These are phyloP conservation scores for Cladobotryum protrusum DNA, from an alignment of 2,329 filamentous ascomycete species.

Conservation along the genomic window DNA sequence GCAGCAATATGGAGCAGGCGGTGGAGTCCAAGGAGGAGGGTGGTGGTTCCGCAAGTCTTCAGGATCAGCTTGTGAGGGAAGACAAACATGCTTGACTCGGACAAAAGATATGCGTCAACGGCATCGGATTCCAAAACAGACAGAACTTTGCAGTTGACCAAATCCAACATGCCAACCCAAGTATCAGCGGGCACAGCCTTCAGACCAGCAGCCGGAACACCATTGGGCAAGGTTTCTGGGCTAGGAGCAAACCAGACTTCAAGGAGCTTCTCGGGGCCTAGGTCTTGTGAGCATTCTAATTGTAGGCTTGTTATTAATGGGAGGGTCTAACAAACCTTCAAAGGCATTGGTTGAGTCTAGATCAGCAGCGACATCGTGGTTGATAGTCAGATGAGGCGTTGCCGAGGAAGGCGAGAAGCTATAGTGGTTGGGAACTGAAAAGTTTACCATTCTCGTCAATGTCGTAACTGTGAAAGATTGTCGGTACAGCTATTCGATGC, in stretches of 20 bases:
- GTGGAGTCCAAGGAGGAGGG: slow-evolving; percentile 79
- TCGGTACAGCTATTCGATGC: slow-evolving; percentile 19
- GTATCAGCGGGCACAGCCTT: slow-evolving; percentile 78
- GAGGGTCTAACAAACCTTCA: slow-evolving; percentile 55
- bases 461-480: slow-evolving; percentile 13
- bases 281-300: slow-evolving; percentile 10
- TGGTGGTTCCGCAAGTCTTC: slow-evolving; percentile 97
- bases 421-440: slow-evolving; percentile 73
- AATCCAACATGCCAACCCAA: slow-evolving; percentile 95
- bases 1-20: slow-evolving; percentile 91
- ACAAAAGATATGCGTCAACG: slow-evolving; percentile 93
- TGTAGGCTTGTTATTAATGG: neutral
- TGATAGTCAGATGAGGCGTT: slow-evolving; percentile 90
- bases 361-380: slow-evolving; percentile 87
- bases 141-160: slow-evolving; percentile 97
- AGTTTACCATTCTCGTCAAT: slow-evolving; percentile 62
- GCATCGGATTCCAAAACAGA: slow-evolving; percentile 90
- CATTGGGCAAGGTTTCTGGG: slow-evolving; percentile 62
- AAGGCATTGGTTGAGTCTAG: slow-evolving; percentile 95
- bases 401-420: slow-evolving; percentile 76
- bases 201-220: slow-evolving; percentile 67
- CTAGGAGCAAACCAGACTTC: slow-evolving; percentile 97
- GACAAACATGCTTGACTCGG: slow-evolving; percentile 99
- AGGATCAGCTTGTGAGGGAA: slow-evolving; percentile 99
- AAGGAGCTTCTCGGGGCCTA: slow-evolving; percentile 90